Evolutionary conservation across 495 filamentous ascomycete species (phyloP), one percentile per base, ranked within the genome.

Genomic region (Penicillium mononematosum): DNA sequence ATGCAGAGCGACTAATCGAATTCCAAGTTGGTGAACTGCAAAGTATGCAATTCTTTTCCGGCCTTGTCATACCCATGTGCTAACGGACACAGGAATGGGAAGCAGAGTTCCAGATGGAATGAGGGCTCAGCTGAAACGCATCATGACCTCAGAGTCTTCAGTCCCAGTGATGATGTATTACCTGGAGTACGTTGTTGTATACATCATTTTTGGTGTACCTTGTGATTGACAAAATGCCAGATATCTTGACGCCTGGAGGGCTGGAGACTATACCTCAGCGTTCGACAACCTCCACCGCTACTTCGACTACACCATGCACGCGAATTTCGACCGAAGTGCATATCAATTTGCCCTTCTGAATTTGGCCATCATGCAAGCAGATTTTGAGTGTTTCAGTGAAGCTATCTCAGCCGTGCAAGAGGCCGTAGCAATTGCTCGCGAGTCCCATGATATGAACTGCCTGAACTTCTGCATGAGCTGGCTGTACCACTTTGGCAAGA

Each of bases 341-440:
- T 98, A 98, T 68, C 94, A 97, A 63, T 98, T 97, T 67, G 95
- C 95, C 12, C 77, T 97, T n/a, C 83, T 98, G 59, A 96, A 96
- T 66, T 79, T 96, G 24, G 92, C 91, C 12, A 89, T 97, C 45
- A 81, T 98, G 12, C 93, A 98, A 63, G 91, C 92, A 3, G 95
- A 98, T 71, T 98, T 97, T 73, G 93, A 92, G 36, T 96, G 90
- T 58, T 88, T 90, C 69, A 80, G 81, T 41, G 94, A 98, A 75
- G 92, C 93, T n/a, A 82, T 97, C 17, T 85, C 88, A 7, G 91
- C 92, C 3, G 95, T 98, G 85, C 82, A 92, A 57, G 94, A 98
- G 70, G 90, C 92, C 3, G 90, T 98, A 14, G 85, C 91, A 0
- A 92, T 90, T 29, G 94, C 94, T 0, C 79, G 93, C 53, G 94